Conservation (phyloP, 2,329 filamentous ascomycete genomes). For the Talaromyces verruculosus region DNA sequence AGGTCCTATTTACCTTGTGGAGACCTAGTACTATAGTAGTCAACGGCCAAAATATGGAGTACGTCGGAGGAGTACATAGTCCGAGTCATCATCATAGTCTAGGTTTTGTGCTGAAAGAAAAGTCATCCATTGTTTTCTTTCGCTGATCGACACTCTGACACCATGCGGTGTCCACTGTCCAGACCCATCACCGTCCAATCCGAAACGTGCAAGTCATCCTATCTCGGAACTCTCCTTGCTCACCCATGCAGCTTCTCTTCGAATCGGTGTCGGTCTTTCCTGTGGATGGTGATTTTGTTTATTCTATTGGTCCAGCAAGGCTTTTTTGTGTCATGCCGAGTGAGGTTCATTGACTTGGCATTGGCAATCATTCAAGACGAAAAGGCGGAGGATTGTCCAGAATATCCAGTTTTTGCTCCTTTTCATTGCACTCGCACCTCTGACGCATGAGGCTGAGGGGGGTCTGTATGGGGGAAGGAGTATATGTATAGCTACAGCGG, state of each 20-base stretch:
- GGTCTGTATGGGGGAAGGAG: neutral
- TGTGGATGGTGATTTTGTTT: neutral
- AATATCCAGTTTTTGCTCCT: neutral
- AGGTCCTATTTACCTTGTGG: slow-evolving; percentile 5
- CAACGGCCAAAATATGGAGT: slow-evolving; percentile 3
- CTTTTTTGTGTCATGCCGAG: slow-evolving; percentile 12
- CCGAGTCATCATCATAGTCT: neutral
- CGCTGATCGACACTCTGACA: neutral
- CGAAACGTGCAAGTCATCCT: neutral
- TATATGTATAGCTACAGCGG: neutral
- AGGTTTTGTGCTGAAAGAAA: neutral
- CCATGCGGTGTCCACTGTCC: neutral
- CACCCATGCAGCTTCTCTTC: neutral
- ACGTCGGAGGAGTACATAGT: neutral
- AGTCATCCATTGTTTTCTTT: neutral
- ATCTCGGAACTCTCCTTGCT: slow-evolving; percentile 1
- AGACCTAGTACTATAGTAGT: neutral
- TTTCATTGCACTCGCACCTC: neutral
- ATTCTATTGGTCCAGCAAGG: neutral
- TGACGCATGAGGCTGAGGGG: slow-evolving; percentile 15
- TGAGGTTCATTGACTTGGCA: neutral
- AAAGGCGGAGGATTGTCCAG: slow-evolving; percentile 1
- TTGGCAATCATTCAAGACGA: neutral
- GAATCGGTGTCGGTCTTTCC: neutral
- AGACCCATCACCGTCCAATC: neutral